phyloP scores from a whole-genome alignment of 352 stramenopile species.

The Globisporangium nodosum region DNA sequence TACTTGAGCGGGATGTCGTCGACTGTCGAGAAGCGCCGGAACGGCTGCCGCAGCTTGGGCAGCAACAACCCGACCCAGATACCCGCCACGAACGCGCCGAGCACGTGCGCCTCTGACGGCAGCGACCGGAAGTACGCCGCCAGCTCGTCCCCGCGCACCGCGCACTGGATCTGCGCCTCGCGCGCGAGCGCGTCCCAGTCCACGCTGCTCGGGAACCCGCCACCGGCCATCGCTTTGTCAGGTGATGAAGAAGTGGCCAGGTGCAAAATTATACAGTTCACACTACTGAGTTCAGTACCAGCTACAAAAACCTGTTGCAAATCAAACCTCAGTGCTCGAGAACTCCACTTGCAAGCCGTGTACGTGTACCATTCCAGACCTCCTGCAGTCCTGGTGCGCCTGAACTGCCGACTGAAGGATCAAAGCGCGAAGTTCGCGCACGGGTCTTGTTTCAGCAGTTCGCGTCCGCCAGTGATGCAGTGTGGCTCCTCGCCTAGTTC shows the following conservation, averaged over 20 bases:
- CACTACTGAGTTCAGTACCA: too few species aligned
- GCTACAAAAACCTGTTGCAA: too few species aligned
- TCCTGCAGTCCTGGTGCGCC: too few species aligned
- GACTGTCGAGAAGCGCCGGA: conserved; percentile 68
- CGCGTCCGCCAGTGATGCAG: too few species aligned
- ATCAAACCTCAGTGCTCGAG: too few species aligned
- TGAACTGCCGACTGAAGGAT: too few species aligned
- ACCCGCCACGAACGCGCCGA: conserved; percentile 47
- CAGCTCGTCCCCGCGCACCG: conserved; percentile 1
- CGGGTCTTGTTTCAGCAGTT: too few species aligned
- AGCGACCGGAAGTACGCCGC: conserved; percentile 25
- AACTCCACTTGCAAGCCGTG: too few species aligned
- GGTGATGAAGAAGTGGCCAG: too few species aligned
- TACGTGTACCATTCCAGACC: too few species aligned
- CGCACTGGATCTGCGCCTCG: conserved; percentile 10
- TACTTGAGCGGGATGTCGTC: conserved; percentile 70
- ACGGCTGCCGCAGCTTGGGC: conserved; percentile 50
- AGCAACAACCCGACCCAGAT: conserved; percentile 51
- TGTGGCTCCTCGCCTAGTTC: too few species aligned
- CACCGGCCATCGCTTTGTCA: conserved; percentile 1
- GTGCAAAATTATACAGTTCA: background rate
- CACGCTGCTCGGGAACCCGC: background rate
- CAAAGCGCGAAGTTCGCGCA: too few species aligned
- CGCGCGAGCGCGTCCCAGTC: conserved; percentile 15
- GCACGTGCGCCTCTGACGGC: conserved; percentile 30